Evolutionary conservation across 768 basidiomycete species (phyloP).

Genomic region (Gyrodon lividus): DNA sequence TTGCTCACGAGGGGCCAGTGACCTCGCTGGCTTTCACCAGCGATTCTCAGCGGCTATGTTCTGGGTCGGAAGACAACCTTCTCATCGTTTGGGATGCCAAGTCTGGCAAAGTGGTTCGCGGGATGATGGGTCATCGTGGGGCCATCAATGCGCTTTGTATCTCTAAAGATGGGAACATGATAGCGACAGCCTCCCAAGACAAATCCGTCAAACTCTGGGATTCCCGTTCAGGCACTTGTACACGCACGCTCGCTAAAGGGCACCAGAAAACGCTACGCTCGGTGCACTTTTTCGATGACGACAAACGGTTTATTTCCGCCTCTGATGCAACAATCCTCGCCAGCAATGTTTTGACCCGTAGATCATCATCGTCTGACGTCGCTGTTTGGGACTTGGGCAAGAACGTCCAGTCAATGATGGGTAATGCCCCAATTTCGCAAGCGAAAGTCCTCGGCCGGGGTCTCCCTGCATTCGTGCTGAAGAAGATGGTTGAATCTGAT

Average conservation of each 20-base stretch:
- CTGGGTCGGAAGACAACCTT: conserved; percentile 23
- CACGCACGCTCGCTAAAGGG: conserved; percentile 8
- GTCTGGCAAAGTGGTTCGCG: conserved; percentile 12
- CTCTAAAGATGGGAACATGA: conserved; percentile 14
- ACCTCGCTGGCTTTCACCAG: conserved; percentile 20
- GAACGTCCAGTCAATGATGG: background rate
- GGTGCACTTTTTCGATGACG: conserved; percentile 9
- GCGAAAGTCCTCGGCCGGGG: conserved; percentile 1
- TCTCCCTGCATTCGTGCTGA: conserved; percentile 1
- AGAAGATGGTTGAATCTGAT: background rate
- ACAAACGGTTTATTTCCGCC: conserved; percentile 4
- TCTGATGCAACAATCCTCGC: conserved; percentile 3
- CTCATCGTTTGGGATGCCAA: conserved; percentile 24
- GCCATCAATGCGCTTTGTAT: conserved; percentile 12
- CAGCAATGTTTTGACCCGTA: conserved; percentile 1
- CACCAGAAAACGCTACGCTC: conserved; percentile 1
- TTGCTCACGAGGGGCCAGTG: conserved; percentile 18
- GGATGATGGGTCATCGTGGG: conserved; percentile 22
- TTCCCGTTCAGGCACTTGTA: conserved; percentile 5
- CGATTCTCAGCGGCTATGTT: conserved; percentile 18
- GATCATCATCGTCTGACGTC: conserved; percentile 1
- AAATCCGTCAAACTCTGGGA: conserved; percentile 21
- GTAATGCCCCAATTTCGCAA: conserved; percentile 4
- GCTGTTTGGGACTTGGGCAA: conserved; percentile 6
- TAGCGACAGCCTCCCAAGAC: conserved; percentile 19